Evolutionary conservation across 106 monocot genomes (phyloP).

Genomic region (Agapanthus africanus): DNA sequence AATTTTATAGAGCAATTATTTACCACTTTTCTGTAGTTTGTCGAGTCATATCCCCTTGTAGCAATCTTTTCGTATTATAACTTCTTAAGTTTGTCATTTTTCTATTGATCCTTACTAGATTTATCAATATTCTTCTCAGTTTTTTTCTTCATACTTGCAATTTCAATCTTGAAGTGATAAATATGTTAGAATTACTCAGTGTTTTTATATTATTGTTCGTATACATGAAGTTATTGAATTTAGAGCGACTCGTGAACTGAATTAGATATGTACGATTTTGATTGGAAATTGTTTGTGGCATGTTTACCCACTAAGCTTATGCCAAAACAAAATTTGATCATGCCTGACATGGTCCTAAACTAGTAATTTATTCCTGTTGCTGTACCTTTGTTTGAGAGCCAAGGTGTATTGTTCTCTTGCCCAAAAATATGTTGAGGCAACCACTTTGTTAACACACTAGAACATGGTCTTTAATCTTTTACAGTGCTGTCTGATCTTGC

Average conservation of each 20-base stretch:
- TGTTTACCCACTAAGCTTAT: not conserved
- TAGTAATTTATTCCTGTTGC: not conserved
- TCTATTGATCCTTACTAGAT: not conserved
- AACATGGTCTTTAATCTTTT: not conserved
- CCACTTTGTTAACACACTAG: not conserved
- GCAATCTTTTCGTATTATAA: not conserved
- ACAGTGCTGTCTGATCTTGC: too few species aligned
- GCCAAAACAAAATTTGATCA: conserved; percentile 1
- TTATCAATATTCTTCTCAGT: not conserved
- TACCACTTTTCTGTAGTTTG: not conserved
- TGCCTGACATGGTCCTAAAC: not conserved
- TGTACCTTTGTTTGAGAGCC: not conserved
- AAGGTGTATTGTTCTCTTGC: not conserved
- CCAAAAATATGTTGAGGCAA: not conserved
- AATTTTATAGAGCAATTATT: not conserved
- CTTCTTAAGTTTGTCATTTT: too few species aligned
- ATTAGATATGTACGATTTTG: not conserved
- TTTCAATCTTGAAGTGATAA: not conserved
- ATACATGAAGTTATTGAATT: not conserved
- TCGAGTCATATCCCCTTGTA: not conserved
- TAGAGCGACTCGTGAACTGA: not conserved
- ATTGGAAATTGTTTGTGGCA: not conserved
- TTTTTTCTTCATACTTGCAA: not conserved
- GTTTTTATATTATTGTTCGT: not conserved
- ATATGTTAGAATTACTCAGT: not conserved